Evolutionary conservation across 805 yeast species (phyloP).

Genomic region (Suhomyces kilbournensis): DNA sequence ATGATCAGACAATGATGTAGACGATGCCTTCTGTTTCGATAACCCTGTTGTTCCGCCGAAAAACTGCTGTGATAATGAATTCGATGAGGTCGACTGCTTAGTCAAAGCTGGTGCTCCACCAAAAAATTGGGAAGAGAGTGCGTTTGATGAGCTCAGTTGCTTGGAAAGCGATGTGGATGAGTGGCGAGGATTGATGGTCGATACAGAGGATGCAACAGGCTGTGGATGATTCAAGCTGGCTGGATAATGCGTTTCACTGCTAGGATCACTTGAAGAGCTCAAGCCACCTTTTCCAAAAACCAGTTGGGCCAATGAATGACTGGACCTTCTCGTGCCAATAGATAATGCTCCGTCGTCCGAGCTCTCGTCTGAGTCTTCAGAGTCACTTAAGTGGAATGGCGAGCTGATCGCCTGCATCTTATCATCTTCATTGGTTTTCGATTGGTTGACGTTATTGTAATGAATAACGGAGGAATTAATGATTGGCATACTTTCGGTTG

Average conservation of each 20-base stretch:
- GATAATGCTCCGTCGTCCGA: constrained; percentile 35
- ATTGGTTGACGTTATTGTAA: constrained; percentile 7
- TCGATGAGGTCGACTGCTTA: constrained; percentile 8
- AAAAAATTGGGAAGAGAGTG: constrained; percentile 39
- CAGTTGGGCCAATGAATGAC: constrained; percentile 44
- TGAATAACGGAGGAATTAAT: constrained; percentile 21
- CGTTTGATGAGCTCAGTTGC: constrained; percentile 40
- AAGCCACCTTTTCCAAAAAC: constrained; percentile 24
- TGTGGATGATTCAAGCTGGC: constrained; percentile 15
- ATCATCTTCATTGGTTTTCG: not conserved
- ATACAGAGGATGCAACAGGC: constrained; percentile 25
- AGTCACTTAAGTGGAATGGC: constrained; percentile 14
- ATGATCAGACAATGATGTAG: constrained; percentile 18
- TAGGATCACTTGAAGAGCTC: constrained; percentile 11
- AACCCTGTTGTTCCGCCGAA: constrained; percentile 11
- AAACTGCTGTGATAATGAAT: constrained; percentile 20
- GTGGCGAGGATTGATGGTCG: constrained; percentile 32
- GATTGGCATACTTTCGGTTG: constrained; percentile 20
- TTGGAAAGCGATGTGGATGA: constrained; percentile 37
- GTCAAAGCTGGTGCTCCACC: constrained; percentile 18
- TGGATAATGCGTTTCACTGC: constrained; percentile 20
- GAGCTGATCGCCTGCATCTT: not conserved
- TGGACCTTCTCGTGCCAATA: constrained; percentile 37
- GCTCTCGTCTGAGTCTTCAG: constrained; percentile 17
- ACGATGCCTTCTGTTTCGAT: constrained; percentile 9